phyloP scores from a whole-genome alignment of 2,329 filamentous ascomycete genomes.

The Fusarium denticulatum region DNA sequence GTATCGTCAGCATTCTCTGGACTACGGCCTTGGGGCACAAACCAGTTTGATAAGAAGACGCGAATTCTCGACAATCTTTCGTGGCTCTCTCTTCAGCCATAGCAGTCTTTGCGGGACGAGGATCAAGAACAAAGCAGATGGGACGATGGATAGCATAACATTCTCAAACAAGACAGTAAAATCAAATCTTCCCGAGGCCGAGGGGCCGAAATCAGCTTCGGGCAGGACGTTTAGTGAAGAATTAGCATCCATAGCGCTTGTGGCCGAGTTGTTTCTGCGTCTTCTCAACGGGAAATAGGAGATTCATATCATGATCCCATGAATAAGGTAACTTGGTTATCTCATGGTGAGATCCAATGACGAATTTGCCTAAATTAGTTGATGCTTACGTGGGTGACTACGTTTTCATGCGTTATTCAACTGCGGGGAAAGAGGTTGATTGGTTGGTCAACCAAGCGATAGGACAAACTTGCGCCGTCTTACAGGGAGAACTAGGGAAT shows the following conservation, averaged over 20 bases:
- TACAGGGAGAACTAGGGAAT: neutral
- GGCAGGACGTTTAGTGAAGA: neutral
- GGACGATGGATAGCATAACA: constrained; percentile 8
- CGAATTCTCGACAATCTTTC: constrained; percentile 1
- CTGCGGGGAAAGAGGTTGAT: neutral
- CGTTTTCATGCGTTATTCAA: neutral
- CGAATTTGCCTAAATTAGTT: neutral
- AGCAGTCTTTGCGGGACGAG: neutral
- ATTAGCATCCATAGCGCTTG: neutral
- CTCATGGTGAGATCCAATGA: neutral
- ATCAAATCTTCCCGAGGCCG: constrained; percentile 13
- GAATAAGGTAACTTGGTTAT: neutral
- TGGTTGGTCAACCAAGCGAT: neutral
- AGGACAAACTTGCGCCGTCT: neutral
- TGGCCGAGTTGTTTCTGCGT: too few species aligned
- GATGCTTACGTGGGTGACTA: neutral
- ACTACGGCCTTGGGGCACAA: neutral
- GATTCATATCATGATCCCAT: neutral
- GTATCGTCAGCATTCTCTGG: neutral
- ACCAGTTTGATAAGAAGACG: constrained; percentile 11
- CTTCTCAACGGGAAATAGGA: neutral
- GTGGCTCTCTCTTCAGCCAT: constrained; percentile 4
- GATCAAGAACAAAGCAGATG: constrained; percentile 11
- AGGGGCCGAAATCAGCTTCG: constrained; percentile 5
- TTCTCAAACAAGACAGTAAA: constrained; percentile 19